Evolutionary conservation across 2,329 filamentous ascomycete species (phyloP).

Genomic region (Claviceps sp.): DNA sequence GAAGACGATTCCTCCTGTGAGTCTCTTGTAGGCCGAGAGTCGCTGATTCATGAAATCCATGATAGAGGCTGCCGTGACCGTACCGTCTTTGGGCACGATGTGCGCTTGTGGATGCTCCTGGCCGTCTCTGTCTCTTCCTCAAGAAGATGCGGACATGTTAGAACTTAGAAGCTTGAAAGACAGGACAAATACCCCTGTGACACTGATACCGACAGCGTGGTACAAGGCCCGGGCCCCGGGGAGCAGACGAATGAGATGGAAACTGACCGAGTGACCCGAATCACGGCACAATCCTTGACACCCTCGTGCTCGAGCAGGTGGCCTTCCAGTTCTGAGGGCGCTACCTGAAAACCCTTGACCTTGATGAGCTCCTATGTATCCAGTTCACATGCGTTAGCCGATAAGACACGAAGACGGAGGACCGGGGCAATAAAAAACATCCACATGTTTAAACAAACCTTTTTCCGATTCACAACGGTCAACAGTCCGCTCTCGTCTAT

Average conservation of each 20-base stretch:
- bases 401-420: background rate
- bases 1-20: conserved; percentile 50
- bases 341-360: conserved; percentile 69
- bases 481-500: background rate
- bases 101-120: conserved; percentile 35
- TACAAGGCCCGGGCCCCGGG: too few relatives aligned
- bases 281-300: conserved; percentile 63
- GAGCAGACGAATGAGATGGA: background rate
- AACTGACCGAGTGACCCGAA: conserved; percentile 18
- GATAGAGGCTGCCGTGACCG: background rate
- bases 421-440: too few relatives aligned
- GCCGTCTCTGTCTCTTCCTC: background rate
- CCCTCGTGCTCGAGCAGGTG: conserved; percentile 57
- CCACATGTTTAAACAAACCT: background rate
- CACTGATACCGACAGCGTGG: too few relatives aligned
- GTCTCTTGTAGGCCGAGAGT: conserved; percentile 41
- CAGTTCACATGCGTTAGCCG: conserved; percentile 56
- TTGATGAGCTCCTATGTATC: conserved; percentile 65
- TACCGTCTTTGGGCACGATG: background rate
- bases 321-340: conserved; percentile 65
- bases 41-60: background rate
- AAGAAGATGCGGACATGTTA: background rate
- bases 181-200: background rate
- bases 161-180: background rate
- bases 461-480: background rate